Evolutionary conservation across 805 yeast genomes (phyloP), one percentile per base, ranked within the genome.

Genomic region (Candida tibetensis): DNA sequence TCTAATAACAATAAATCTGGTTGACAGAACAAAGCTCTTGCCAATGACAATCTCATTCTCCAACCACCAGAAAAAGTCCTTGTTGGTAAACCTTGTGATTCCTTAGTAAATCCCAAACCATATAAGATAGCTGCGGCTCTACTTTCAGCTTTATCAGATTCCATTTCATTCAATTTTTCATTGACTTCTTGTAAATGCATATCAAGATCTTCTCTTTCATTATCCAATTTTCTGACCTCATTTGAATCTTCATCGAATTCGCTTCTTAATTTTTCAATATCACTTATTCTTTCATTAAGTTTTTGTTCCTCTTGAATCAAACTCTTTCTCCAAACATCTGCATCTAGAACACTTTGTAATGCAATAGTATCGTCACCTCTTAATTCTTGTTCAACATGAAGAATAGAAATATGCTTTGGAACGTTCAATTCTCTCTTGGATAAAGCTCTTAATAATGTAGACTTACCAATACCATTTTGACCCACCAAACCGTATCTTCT

Each of bases 391-490:
- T 93, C 99, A 40, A 93, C 99, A 55, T 93, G 96, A 51, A 93
- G 72, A 62, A 93, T 86, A 2, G 98, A 86, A 46, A 93, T 91
- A 61, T 93, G 98, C 52, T 86, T 89, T 10, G 99, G 98, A 51
- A 93, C 84, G 41, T 88, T 81, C 51, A 93, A 72, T 58, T 93
- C 99, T 76, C 99, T 83, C 61, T 95, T 79, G 1, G 97, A 83
- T 37, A 93, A 69, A 0, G 99, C 99, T 49, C 87, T 76, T 58
- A 93, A 71, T 37, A 93, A 68, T 0, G 99, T 93, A 30, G 98
- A 90, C 63, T 93, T 93, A 82, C 99, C 99, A 51, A 93, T 90
- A 91, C 99, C 99, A 70, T 93, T 93, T 60, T 90, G 95, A 64
- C 99, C 99, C 30, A 93, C 96, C 37, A 93, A 69, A 79, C 99